These are phyloP conservation scores for Galeopsis tetrahit DNA, from an alignment of 257 asterid species.

Conservation along the genomic window DNA sequence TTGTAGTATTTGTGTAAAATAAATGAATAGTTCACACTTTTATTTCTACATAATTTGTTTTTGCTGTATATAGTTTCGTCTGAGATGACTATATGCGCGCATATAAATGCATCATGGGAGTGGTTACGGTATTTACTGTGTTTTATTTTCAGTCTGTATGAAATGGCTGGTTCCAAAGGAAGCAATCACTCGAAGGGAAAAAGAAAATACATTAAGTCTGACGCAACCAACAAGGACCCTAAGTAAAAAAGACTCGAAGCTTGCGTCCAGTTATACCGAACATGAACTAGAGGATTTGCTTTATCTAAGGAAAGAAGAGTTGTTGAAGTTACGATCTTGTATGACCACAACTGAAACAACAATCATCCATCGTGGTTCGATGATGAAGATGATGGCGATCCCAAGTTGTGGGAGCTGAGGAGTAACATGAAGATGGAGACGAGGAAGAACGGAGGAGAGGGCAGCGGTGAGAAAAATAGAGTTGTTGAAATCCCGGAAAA, in stretches of 20 bases:
- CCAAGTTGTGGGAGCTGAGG: too few relatives aligned
- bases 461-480: too few relatives aligned
- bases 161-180: slow-evolving; percentile 33
- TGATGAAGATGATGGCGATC: too few relatives aligned
- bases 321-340: too few relatives aligned
- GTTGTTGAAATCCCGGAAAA: background rate
- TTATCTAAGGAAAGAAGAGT: slow-evolving; percentile 21
- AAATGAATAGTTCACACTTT: background rate
- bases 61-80: background rate
- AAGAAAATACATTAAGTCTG: slow-evolving; percentile 26
- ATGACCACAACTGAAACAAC: slow-evolving; percentile 24
- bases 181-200: slow-evolving; percentile 36
- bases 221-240: slow-evolving; percentile 19
- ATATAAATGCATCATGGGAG: background rate
- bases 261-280: slow-evolving; percentile 14
- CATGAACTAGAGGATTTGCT: slow-evolving; percentile 29
- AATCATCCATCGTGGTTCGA: slow-evolving; percentile 15
- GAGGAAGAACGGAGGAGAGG: too few relatives aligned
- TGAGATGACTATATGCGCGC: background rate
- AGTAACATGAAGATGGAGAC: too few relatives aligned
- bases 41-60: background rate
- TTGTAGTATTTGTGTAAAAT: background rate
- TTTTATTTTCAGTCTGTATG: slow-evolving; percentile 23
- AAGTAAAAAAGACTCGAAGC: slow-evolving; percentile 8
- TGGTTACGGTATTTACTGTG: slow-evolving; percentile 6